Base-by-base conservation (phyloP, 352 stramenopile genomes). In the Globisporangium spinosum region DNA sequence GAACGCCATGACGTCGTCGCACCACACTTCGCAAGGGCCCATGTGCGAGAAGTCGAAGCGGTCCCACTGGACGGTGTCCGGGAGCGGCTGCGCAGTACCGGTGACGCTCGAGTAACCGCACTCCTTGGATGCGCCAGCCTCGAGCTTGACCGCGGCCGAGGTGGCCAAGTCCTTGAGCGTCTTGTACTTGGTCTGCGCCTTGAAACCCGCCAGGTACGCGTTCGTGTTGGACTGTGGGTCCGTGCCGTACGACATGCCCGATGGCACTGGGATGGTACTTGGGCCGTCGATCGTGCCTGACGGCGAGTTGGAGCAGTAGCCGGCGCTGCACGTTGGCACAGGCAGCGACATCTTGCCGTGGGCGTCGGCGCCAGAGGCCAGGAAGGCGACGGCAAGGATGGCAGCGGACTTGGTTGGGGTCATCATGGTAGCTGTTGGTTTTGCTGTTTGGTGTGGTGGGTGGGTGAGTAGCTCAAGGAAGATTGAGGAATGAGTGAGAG, bases 11-110 rank as follows among this genome's bases (percentile, higher is more conserved):
- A 56, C 70, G 25, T 84, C 72, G 62, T 87, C 78, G 57, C 76
- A 84, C 77, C 78, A 87, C 56, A 84, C 63, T 62, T 87, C 78
- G 17, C 75, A 84, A 20, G 78, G 78, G n/a, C 78, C 78, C 40
- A 81, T 69, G 49, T 84, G 73, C 17, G 67, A 71, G 1, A 63
- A 65, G 12, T 74, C 79, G 22, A 84, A 69, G 55, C 75, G 67
- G 67, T 78, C 66, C 77, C 77, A 84, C 63, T 79, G 38, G 3
- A 84, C 75, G 25, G 63, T 62, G 17, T 84, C 70, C 5, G 75
- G 75, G 43, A 84, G 70, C 25, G 73, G 66, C 45, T 70, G 74
- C 1, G 72, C 67, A 3, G 67, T 77, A 23, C 72, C 76, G 27
- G 75, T 77, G 3, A 69, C 70, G 43, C 63, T 69, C 58, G 72